Percentiles rank a stretch among this genome's conserved stretches.
Evolutionary conservation across 768 basidiomycete genomes (phyloP).

Genomic region (Phylloporus sp.): DNA sequence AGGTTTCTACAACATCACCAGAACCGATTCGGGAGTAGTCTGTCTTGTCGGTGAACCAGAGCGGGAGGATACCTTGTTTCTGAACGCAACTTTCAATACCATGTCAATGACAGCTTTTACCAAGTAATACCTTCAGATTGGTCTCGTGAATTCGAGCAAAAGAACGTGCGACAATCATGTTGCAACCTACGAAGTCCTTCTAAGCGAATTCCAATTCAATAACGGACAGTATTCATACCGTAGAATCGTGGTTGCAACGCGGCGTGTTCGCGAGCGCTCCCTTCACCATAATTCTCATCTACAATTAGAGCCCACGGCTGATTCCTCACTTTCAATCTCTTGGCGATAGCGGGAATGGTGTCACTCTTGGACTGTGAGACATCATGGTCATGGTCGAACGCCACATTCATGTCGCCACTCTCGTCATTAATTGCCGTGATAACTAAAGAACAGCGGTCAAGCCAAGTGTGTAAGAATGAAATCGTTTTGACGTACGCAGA

Average conservation of each 20-base stretch:
- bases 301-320: slow-evolving; percentile 94
- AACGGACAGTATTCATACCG: slow-evolving; percentile 40
- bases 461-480: neutral
- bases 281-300: slow-evolving; percentile 97
- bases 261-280: slow-evolving; percentile 96
- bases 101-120: neutral
- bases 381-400: slow-evolving; percentile 69
- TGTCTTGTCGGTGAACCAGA: slow-evolving; percentile 86
- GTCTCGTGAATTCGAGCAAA: slow-evolving; percentile 99
- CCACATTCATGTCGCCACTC: slow-evolving; percentile 87
- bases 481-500: slow-evolving; percentile 54
- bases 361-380: slow-evolving; percentile 47
- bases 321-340: slow-evolving; percentile 75
- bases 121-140: slow-evolving; percentile 72
- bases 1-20: slow-evolving; percentile 78
- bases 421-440: slow-evolving; percentile 97
- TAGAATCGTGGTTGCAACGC: slow-evolving; percentile 96
- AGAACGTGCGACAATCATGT: slow-evolving; percentile 83
- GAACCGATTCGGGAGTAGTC: slow-evolving; percentile 84
- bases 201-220: neutral
- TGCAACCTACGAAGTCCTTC: slow-evolving; percentile 53
- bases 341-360: slow-evolving; percentile 88
- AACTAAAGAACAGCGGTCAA: slow-evolving; percentile 42
- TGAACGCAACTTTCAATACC: slow-evolving; percentile 29
- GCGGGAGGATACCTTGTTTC: slow-evolving; percentile 97